Conservation (phyloP, 1,284 basidiomycete genomes). For the Tilletia setariae region DNA sequence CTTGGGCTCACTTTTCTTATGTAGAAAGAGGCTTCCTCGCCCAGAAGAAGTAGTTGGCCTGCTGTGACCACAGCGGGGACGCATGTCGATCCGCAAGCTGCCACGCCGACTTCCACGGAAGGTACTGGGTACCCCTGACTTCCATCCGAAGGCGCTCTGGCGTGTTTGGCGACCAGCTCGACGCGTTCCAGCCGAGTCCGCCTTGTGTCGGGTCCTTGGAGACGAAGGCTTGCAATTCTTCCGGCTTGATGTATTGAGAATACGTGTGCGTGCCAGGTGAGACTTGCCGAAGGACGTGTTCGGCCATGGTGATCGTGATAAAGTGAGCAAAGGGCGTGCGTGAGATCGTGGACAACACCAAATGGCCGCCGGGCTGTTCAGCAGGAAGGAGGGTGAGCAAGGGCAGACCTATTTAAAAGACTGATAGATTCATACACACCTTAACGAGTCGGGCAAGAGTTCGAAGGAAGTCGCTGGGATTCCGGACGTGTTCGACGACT, state of each 20-base stretch:
- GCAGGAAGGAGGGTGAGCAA: not conserved
- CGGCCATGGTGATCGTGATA: conserved; percentile 85
- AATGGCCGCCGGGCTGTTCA: conserved; percentile 81
- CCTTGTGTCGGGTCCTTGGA: conserved; percentile 57
- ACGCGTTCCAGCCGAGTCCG: conserved; percentile 1
- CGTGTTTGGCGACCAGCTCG: not conserved
- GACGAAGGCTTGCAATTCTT: conserved; percentile 84
- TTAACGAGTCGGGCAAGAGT: conserved; percentile 42
- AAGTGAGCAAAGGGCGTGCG: conserved; percentile 85
- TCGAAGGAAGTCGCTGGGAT: conserved; percentile 71
- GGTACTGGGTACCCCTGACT: conserved; percentile 42
- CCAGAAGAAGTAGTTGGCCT: conserved; percentile 54
- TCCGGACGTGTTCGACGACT: conserved; percentile 94
- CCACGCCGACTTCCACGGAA: conserved; percentile 44
- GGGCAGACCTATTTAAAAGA: too few relatives aligned
- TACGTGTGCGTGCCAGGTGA: conserved; percentile 87
- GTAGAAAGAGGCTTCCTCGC: conserved; percentile 44
- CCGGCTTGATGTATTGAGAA: conserved; percentile 82
- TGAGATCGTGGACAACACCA: conserved; percentile 94
- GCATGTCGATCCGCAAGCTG: conserved; percentile 26
- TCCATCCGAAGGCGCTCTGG: conserved; percentile 44
- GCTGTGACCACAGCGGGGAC: conserved; percentile 23
- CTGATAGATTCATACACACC: conserved; percentile 4
- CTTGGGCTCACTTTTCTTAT: too few relatives aligned
- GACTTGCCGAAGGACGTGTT: conserved; percentile 74